Base-by-base conservation (phyloP, 305 asterid species). In the Striga hermonthica region DNA sequence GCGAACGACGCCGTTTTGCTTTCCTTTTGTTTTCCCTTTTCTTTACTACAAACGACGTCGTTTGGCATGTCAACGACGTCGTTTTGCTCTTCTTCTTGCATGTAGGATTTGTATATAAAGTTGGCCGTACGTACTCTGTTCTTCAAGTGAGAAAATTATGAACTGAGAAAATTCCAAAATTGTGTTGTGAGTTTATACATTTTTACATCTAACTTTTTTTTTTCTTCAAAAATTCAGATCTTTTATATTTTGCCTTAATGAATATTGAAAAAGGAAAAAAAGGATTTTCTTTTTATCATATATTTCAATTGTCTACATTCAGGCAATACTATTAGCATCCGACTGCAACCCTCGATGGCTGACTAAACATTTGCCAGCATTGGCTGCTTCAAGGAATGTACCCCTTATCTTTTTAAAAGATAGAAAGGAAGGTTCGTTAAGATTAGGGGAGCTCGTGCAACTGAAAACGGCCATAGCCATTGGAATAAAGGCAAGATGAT, bases 301-400 rank as follows among this genome's bases (percentile, higher is more conserved):
- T 38, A 57, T 45, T 35, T 28, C 1, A 38, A 54, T 50, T 61
- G 67, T 61, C 49, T 47, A 52, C 16, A 0, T 64, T 59, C 39
- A 88, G 97, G 98, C 86, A 9, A 83, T 92, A 77, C 66, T 88
- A 56, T 28, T 92, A 69, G 95, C 91, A 64, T 75, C 89, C 8
- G 96, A 92, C 72, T 81, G 93, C 88, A 75, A 87, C 40, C 98
- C 97, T 35, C 84, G 88, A 43, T 81, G 80, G 85, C 78, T 92
- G 72, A 83, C 86, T 9, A 92, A 83, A 74, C 93, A 87, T 81
- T 72, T 86, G 57, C 88, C 83, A 7, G 80, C 82, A 67, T 75
- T 92, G 76, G 95, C 97, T 40, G 76, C 79, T 72, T 83, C 97
- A 45, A 81, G 92, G 54, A 79, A 80, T 5, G 95, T 89, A 58